Percentiles rank a stretch among this genome's conserved stretches.
Evolutionary conservation across 257 asterid genomes (phyloP).

Genomic region (Nicotiana otophora): DNA sequence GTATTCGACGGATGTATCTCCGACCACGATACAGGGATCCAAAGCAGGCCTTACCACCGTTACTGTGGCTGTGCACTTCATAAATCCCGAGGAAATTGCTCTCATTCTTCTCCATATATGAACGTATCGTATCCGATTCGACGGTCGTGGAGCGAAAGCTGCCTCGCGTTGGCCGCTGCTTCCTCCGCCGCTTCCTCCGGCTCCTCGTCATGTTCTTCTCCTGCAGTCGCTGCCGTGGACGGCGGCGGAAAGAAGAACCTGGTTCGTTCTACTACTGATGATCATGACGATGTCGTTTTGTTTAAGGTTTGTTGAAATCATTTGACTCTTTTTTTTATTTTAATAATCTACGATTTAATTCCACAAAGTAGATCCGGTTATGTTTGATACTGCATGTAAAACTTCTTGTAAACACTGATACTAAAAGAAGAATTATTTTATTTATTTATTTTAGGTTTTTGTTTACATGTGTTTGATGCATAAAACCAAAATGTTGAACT

Average conservation of each 20-base stretch:
- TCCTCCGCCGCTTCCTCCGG: slow-evolving; percentile 11
- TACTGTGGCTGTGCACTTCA: slow-evolving; percentile 70
- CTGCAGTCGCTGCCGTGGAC: slow-evolving; percentile 15
- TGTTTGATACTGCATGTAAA: neutral
- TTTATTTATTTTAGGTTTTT: neutral
- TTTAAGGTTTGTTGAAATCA: neutral
- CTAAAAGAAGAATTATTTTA: neutral
- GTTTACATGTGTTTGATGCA: neutral
- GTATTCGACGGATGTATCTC: slow-evolving; percentile 53
- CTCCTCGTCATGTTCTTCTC: slow-evolving; percentile 34
- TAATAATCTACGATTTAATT: neutral
- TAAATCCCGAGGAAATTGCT: slow-evolving; percentile 35
- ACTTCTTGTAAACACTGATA: neutral
- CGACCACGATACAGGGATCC: slow-evolving; percentile 41
- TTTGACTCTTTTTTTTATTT: neutral
- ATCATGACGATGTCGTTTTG: neutral
- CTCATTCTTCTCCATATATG: slow-evolving; percentile 28
- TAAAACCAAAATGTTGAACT: neutral
- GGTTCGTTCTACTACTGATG: slow-evolving; percentile 27
- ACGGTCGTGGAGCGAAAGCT: slow-evolving; percentile 63
- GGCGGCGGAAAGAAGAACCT: slow-evolving; percentile 13
- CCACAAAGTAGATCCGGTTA: neutral
- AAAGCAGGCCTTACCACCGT: slow-evolving; percentile 64
- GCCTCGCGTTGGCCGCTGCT: slow-evolving; percentile 29
- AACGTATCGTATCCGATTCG: slow-evolving; percentile 46